A percentile compares a stretch with the other conserved stretches of the same genome.
Evolutionary conservation across 257 asterid species (phyloP).

Genomic region (Scutellaria barbata): DNA sequence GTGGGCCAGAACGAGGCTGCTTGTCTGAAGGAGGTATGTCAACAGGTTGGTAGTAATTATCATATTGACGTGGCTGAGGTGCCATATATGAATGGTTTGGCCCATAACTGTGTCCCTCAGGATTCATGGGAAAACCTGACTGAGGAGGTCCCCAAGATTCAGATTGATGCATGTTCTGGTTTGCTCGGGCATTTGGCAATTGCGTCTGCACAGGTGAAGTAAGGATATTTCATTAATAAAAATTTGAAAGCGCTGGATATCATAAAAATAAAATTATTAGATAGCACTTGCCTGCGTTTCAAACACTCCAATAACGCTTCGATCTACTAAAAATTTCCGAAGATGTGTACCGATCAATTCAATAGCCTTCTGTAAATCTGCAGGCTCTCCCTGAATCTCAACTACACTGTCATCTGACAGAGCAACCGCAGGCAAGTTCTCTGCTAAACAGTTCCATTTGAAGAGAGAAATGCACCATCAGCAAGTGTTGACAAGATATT

Average conservation of each 20-base stretch:
- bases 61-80: conserved; percentile 66
- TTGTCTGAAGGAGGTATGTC: conserved; percentile 63
- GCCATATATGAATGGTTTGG: conserved; percentile 54
- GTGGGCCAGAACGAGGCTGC: conserved; percentile 59
- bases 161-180: conserved; percentile 61
- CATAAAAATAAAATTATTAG: conserved; percentile 3
- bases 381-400: conserved; percentile 91
- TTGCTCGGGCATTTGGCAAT: conserved; percentile 62
- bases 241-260: conserved; percentile 21
- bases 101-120: conserved; percentile 61
- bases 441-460: conserved; percentile 50
- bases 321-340: conserved; percentile 87
- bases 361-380: conserved; percentile 73
- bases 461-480: conserved; percentile 21
- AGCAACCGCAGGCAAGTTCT: conserved; percentile 78
- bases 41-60: conserved; percentile 64
- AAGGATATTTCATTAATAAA: conserved; percentile 19
- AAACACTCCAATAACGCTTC: conserved; percentile 79
- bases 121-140: conserved; percentile 53
- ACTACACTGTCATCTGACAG: conserved; percentile 86
- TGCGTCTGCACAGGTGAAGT: conserved; percentile 57
- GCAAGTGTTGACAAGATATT: conserved; percentile 2
- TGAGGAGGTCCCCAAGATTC: conserved; percentile 77
- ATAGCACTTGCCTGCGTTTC: conserved; percentile 70
- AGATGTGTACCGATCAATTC: conserved; percentile 81